Evolutionary conservation across 345 rosid genomes (phyloP), one percentile per base, ranked within the genome.

Genomic region (Heritiera littoralis): DNA sequence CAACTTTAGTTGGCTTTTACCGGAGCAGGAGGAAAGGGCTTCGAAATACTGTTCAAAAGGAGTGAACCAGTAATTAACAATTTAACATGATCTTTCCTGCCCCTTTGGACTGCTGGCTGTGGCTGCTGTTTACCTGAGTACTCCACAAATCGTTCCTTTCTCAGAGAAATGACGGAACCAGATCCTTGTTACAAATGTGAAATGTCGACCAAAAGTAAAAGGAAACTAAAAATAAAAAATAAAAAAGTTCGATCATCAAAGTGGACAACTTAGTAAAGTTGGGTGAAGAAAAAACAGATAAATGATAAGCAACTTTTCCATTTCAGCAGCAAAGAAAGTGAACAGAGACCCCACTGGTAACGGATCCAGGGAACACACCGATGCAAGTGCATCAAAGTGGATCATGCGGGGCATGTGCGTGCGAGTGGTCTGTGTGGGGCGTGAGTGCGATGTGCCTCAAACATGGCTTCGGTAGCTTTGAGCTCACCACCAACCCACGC

Each of bases 301-400:
- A 64, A 30, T 1, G 66, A 35, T 32, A 13, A 12, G 32, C 18
- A 28, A 28, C 3, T 70, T 49, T 13, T 20, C 17, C 13, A 28
- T 28, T 14, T 49, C 59, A 49, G 38, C 13, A 11, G 58, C 48
- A 23, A 70, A 48, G 17, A 43, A 70, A 23, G 28, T 23, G 59
- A 70, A 49, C 74, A 70, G 58, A 70, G 59, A 30, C 43, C 74
- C 74, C 74, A 70, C 74, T 28, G 20, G 59, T 30, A 28, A 49
- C 1, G 72, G 52, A 68, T 68, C 35, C 17, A 66, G 59, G 74
- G 74, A 70, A 70, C 74, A 49, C 9, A 28, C 14, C 40, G 23
- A 70, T 28, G 59, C 10, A 49, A 70, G 74, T 49, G 43, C 0
- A 49, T 70, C 58, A 70, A 7, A 5, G 40, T 43, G 49, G 74